A percentile compares a stretch with the other conserved stretches of the same genome.
Conservation (phyloP, 2,329 filamentous ascomycete genomes). For the Lecanicillium sp. region DNA sequence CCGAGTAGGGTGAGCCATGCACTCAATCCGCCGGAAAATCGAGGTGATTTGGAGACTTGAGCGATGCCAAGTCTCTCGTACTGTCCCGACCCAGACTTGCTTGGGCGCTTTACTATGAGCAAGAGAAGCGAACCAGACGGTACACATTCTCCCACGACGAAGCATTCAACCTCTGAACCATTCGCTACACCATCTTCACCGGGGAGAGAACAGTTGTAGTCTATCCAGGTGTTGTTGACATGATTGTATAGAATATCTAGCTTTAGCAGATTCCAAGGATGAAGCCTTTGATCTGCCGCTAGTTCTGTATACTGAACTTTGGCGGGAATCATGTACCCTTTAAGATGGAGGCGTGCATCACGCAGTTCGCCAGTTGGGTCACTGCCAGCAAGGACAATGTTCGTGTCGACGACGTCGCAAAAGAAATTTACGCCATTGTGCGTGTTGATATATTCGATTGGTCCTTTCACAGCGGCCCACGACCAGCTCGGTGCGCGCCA, state of each 20-base stretch:
- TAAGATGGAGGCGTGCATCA: conserved; percentile 1
- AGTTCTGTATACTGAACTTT: background rate
- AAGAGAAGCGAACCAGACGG: conserved; percentile 1
- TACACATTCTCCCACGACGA: conserved; percentile 6
- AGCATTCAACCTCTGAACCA: conserved; percentile 1
- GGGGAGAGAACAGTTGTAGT: conserved; percentile 7
- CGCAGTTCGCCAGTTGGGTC: conserved; percentile 9
- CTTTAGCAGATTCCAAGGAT: conserved; percentile 3
- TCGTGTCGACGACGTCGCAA: background rate
- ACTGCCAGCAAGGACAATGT: background rate
- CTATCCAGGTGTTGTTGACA: conserved; percentile 7
- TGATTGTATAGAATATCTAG: conserved; percentile 4
- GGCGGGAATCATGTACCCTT: conserved; percentile 2
- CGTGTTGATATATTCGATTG: conserved; percentile 4
- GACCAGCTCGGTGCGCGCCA: conserved; percentile 13
- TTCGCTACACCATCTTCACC: background rate
- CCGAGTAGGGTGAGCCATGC: too few relatives aligned
- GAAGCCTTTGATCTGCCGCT: background rate
- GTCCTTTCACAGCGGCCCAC: conserved; percentile 7
- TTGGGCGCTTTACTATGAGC: background rate
- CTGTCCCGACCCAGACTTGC: background rate
- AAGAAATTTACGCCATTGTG: conserved; percentile 1
- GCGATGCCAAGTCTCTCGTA: background rate
- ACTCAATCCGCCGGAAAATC: too few relatives aligned
- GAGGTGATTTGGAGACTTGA: background rate